Base-by-base conservation (phyloP, 129 eudicot genomes). In the Solidago caesia region DNA sequence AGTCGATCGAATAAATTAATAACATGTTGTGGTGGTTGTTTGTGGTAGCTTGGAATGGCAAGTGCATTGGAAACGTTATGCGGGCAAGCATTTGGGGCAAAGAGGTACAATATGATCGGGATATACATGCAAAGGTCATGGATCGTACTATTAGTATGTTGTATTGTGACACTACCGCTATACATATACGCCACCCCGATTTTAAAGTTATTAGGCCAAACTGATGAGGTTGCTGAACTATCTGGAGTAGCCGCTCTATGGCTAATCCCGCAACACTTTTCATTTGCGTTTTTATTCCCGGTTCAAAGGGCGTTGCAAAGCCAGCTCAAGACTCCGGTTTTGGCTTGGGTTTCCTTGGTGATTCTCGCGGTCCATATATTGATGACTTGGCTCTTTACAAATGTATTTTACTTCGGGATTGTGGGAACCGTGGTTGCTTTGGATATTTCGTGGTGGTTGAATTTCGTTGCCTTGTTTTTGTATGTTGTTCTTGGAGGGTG, bases 51-150 rank as follows among this genome's bases (percentile, higher is more conserved):
- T 13, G 96, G 96, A 44, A 90, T 90, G 96, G 96, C 92, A 5
- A 90, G 96, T 72, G 96, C 96, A n/a, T 76, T 90, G 39, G 96
- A 90, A 80, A 90, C 96, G 8, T 67, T 90, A 44, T 90, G 96
- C n/a, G 96, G 96, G 33, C 96, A 90, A 77, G 96, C 96, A 4
- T 90, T 72, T 6, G 96, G 96, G 15, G 92, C 92, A 11, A 87
- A 85, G 70, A 83, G 71, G 70, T 70, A 85, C 86, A 76, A 74
- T 84, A 85, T 87, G 96, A 58, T 90, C 56, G 96, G 96, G 1
- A 80, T 90, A 69, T 90, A 90, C 62, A 84, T 90, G 88, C 96
- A 90, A 70, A 69, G 92, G 27, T 90, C 96, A 25, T 87, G 92
- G 96, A 85, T 87, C 8, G 89, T 89, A 52, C 76, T 89, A 7